Evolutionary conservation across 352 stramenopile species (phyloP), one percentile per base, ranked within the genome.

Genomic region (Globisporangium heterothallicum): DNA sequence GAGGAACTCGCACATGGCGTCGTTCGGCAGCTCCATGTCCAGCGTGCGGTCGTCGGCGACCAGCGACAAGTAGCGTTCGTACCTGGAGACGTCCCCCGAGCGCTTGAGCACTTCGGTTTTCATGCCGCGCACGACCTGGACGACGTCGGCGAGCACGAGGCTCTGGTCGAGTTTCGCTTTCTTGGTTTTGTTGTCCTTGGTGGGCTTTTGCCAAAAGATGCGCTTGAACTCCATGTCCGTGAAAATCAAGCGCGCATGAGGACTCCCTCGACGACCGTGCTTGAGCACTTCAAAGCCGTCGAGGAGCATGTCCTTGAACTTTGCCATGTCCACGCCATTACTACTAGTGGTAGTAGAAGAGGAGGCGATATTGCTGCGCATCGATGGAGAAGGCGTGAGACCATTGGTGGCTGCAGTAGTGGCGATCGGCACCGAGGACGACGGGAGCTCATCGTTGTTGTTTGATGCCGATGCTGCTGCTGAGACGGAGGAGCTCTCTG

Each of bases 51-150:
- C 80, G 52, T 86, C 70, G 0, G 72, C 76, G 10, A 88, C 66
- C 7, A 90, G 73, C 47, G 79, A 88, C 10, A 90, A 47, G 64
- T 87, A 90, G n/a, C 71, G 77, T 52, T 87, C 74, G 48, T 83
- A 86, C 32, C 72, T 80, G 41, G 64, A 46, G 47, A 86, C 64
- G 47, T 87, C 72, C 2, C 79, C 79, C 21, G 76, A 85, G 18
- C 79, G 72, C 58, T 88, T 88, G 57, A 90, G 75, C 47, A 90
- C 79, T 12, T 80, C 65, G 7, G 79, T 90, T 47, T 90, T 88
- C 73, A 88, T 87, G 24, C 79, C 74, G 30, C 78, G 70, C n/a
- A 84, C 61, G 38, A 88, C 74, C 42, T 88, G 75, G 36, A 88
- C 58, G 14, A 90, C 77, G 30, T 88, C 79, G 2, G 52, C 50